Base-by-base conservation (phyloP, 371 early-diverging fungal species). In the Mucor sp. region DNA sequence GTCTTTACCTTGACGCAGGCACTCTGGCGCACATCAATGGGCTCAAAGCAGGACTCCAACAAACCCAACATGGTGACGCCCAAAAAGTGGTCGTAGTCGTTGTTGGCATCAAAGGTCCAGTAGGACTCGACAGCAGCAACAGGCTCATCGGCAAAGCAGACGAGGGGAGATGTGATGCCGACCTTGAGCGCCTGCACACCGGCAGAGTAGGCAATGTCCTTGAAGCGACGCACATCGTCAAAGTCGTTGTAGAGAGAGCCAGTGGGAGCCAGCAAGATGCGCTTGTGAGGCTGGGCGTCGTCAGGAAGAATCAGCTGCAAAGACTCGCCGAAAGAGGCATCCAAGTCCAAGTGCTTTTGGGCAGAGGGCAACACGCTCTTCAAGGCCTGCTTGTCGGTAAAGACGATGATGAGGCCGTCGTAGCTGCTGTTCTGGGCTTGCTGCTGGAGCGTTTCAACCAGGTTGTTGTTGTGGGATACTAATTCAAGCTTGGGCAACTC, bases 21-120 rank as follows among this genome's bases (percentile, higher is more conserved):
- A 62, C 89, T 88, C 74, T 93, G 93, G 53, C 94, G 91, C n/a
- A 89, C 90, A 71, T 93, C 93, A 39, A 95, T 79, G 28, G 94
- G 92, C 35, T 89, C 91, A 70, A 91, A 94, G 43, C 80, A 72
- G 19, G 90, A 89, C 6, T 90, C 89, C 55, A 95, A 74, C 8
- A 91, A 80, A 23, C 89, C 94, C 39, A 95, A 76, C 63, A 93
- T 71, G 19, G 92, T 83, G 0, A 94, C 94, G 70, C 91, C 91
- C 25, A 92, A 60, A 75, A 82, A 92, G 57, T 83, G 85, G 41
- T 80, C 72, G 66, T 89, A 95, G 56, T 93, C 91, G 14, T 70
- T 66, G 14, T 76, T 72, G 55, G 74, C 63, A 8, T 60, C 61
- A 60, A 72, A 72, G 7, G 78, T 73, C 78, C 80, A 78, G 6